Percentiles rank a stretch among this genome's conserved stretches.
These are phyloP conservation scores for Chlorella sorokiniana DNA, from an alignment of 139 green algal genomes.

Conservation along the genomic window DNA sequence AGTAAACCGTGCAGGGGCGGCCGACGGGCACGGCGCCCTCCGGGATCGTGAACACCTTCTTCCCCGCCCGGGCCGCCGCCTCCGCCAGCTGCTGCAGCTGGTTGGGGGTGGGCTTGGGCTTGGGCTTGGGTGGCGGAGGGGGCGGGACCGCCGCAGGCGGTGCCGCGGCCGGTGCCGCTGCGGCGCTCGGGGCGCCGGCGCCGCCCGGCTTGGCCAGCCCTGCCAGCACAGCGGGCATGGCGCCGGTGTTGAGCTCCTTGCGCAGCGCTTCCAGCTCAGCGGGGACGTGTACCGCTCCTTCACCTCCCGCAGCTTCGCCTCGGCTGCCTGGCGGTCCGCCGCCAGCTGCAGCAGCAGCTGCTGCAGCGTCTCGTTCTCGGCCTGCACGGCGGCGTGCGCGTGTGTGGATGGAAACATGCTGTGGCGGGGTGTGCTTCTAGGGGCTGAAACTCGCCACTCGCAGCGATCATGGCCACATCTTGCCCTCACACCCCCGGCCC, in stretches of 20 bases:
- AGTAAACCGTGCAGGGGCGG: constrained; percentile 57
- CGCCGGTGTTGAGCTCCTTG: not conserved
- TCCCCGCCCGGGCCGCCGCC: constrained; percentile 20
- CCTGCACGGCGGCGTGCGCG: constrained; percentile 30
- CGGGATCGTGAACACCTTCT: constrained; percentile 51
- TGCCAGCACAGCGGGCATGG: constrained; percentile 2
- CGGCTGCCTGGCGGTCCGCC: constrained; percentile 62
- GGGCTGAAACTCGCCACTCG: too few species aligned
- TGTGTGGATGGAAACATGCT: not conserved
- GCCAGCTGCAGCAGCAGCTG: constrained; percentile 71
- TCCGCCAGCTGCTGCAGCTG: constrained; percentile 42
- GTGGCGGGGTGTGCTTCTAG: too few species aligned
- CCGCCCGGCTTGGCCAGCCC: not conserved
- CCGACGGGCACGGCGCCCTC: constrained; percentile 38
- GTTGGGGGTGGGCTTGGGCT: not conserved
- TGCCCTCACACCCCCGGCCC: too few species aligned
- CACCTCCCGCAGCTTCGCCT: constrained; percentile 40
- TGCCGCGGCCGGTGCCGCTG: not conserved
- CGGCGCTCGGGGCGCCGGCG: not conserved
- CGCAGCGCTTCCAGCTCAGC: not conserved
- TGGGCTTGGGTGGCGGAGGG: not conserved
- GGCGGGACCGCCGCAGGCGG: not conserved
- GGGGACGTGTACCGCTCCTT: constrained; percentile 31
- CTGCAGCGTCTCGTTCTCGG: constrained; percentile 78
- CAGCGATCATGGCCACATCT: too few species aligned